A percentile compares a stretch with the other conserved stretches of the same genome.
These are phyloP conservation scores for Diospyros kaki DNA, from an alignment of 148 eudicot species.

Conservation along the genomic window DNA sequence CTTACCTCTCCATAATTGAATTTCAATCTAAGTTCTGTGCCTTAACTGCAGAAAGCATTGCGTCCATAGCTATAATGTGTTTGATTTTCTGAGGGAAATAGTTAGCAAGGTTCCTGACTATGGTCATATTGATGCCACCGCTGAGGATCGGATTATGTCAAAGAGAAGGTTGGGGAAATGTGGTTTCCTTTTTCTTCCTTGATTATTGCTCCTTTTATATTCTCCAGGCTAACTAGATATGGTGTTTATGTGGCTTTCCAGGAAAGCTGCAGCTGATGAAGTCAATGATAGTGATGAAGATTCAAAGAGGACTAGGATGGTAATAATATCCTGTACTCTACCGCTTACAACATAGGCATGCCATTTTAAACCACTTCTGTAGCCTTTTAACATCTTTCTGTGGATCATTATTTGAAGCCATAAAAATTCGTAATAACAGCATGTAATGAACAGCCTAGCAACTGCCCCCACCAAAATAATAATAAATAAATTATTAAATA, in stretches of 20 bases:
- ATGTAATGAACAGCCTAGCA: too few relatives aligned
- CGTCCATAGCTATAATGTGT: conserved; percentile 83
- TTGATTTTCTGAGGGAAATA: conserved; percentile 88
- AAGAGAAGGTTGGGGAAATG: conserved; percentile 62
- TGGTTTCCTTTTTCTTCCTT: neutral
- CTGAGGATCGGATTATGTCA: conserved; percentile 50
- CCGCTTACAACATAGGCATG: neutral
- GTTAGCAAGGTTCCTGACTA: conserved; percentile 96
- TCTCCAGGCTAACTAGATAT: neutral
- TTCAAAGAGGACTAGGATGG: conserved; percentile 66
- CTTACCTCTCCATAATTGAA: neutral
- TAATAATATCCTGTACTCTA: conserved; percentile 25
- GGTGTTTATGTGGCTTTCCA: conserved; percentile 23
- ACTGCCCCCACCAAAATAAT: too few relatives aligned
- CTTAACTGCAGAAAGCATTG: conserved; percentile 33
- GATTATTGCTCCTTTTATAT: neutral
- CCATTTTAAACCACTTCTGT: too few relatives aligned
- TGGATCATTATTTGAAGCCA: neutral
- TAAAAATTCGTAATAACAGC: neutral
- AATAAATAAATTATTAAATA: too few relatives aligned
- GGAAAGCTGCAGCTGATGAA: conserved; percentile 67
- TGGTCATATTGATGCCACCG: conserved; percentile 63
- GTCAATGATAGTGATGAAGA: conserved; percentile 84
- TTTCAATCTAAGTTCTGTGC: neutral
- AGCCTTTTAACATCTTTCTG: neutral